Evolutionary conservation across 2,329 filamentous ascomycete genomes (phyloP), one percentile per base, ranked within the genome.

Genomic region (Exutisphaerella laricina): DNA sequence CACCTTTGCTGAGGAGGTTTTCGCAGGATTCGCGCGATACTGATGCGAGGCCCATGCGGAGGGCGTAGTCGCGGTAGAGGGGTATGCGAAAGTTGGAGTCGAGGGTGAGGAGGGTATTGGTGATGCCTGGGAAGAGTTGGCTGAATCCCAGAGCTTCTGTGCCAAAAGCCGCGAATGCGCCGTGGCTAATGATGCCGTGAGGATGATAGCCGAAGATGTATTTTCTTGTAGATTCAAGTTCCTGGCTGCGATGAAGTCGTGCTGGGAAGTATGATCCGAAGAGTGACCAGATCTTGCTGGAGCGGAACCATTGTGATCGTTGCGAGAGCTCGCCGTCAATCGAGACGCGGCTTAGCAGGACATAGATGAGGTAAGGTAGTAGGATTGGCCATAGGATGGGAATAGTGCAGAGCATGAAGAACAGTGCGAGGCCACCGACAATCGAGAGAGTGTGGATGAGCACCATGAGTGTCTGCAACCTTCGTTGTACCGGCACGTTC

Each of bases 161-260:
- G 3, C 77, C 85, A 60, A 97, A 97, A 4, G 89, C 85, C 4
- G 82, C 86, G 69, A 90, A 96, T 0, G 89, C 90, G n/a, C 90
- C 92, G 57, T 96, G 88, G 4, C 85, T 92, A 59, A 98, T 96
- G 65, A 98, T 97, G 17, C 92, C 90, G 61, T 98, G 92, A 0
- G 92, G 92, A 58, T 97, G 92, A 65, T 97, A 97, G 32, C 90
- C 90, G 58, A 98, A 88, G 50, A 98, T 88, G 69, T 97, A 98
- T 66, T 94, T 95, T 50, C 88, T 76, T 1, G 84, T 88, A 0
- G 88, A 77, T 16, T 85, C 78, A 5, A 98, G 77, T 43, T 83
- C 75, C 53, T 84, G 77, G 3, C 87, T 92, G 53, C 92, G 87
- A 69, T 97, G 88, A 28, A 98, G 75, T 43, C 78, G 78, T 35